A percentile compares a stretch with the other conserved stretches of the same genome.
phyloP scores from a whole-genome alignment of 495 filamentous ascomycete species.

The Hyphodiscus hymeniophilus region DNA sequence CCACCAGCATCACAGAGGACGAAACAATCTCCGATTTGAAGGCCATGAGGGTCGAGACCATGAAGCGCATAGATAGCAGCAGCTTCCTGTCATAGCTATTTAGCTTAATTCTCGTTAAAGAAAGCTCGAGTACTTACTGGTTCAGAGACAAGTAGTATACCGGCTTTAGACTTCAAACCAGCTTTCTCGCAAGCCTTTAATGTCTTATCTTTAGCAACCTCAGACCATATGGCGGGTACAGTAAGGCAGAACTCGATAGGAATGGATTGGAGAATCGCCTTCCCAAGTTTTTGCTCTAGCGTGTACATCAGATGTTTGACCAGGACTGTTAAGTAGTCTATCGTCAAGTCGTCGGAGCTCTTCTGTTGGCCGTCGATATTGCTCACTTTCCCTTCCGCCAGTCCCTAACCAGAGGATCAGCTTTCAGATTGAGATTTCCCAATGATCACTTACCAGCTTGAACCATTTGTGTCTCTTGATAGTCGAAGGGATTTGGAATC shows the following conservation, averaged over 20 bases:
- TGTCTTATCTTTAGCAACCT: slow-evolving; percentile 40
- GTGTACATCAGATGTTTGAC: slow-evolving; percentile 32
- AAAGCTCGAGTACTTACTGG: slow-evolving; percentile 40
- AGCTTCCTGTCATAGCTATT: slow-evolving; percentile 37
- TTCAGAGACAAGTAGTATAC: slow-evolving; percentile 47
- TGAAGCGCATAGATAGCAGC: slow-evolving; percentile 46
- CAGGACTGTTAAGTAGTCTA: slow-evolving; percentile 37
- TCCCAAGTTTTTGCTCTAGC: slow-evolving; percentile 29
- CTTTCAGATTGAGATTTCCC: too few species aligned
- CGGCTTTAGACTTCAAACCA: slow-evolving; percentile 38
- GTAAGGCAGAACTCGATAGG: slow-evolving; percentile 38
- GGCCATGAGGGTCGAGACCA: slow-evolving; percentile 16
- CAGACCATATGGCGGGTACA: slow-evolving; percentile 48
- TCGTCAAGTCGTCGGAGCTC: slow-evolving; percentile 26
- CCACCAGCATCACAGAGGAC: slow-evolving; percentile 40
- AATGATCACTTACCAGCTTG: slow-evolving; percentile 25
- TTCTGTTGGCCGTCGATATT: too few species aligned
- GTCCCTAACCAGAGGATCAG: too few species aligned
- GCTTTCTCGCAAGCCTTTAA: slow-evolving; percentile 36
- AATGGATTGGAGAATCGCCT: slow-evolving; percentile 20
- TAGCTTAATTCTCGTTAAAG: too few species aligned
- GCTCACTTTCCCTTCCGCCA: too few species aligned
- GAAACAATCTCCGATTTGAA: slow-evolving; percentile 25
- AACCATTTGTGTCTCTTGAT: slow-evolving; percentile 26
- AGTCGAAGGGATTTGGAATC: slow-evolving; percentile 29